Conservation (phyloP, 2,329 filamentous ascomycete species). For the Plenodomus biglobosus region DNA sequence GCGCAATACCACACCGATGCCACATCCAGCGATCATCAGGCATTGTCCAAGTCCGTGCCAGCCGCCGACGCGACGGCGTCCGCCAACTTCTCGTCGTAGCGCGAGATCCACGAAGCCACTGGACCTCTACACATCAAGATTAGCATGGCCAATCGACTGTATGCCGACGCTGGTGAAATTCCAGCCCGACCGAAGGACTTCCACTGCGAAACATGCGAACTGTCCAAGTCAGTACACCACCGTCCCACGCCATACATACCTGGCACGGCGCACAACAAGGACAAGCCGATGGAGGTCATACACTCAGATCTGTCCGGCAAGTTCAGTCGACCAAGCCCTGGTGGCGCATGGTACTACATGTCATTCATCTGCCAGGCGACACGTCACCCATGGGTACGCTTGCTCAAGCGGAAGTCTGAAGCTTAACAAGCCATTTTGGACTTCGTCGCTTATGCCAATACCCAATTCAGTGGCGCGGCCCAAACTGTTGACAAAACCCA, state of each 20-base stretch:
- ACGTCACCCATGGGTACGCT: constrained; percentile 1
- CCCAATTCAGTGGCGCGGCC: background rate
- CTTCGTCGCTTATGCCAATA: constrained; percentile 5
- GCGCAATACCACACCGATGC: no score
- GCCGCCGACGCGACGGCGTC: no score
- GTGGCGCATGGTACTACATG: constrained; percentile 8
- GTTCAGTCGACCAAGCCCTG: background rate
- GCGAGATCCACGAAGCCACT: constrained; percentile 5
- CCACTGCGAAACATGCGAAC: background rate
- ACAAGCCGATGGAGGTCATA: constrained; percentile 4
- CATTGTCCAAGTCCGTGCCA: no score
- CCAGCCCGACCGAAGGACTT: constrained; percentile 1
- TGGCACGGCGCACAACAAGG: no score
- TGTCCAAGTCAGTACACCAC: constrained; percentile 1
- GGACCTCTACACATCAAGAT: background rate
- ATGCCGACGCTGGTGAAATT: constrained; percentile 3
- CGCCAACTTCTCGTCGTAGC: constrained; percentile 1
- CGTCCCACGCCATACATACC: background rate
- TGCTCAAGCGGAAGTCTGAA: constrained; percentile 8
- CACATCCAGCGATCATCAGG: no score
- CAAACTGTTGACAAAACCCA: background rate
- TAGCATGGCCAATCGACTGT: background rate
- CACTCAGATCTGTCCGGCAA: constrained; percentile 6
- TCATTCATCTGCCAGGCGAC: constrained; percentile 6
- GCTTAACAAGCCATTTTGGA: constrained; percentile 3